Evolutionary conservation across 495 filamentous ascomycete species (phyloP), one percentile per base, ranked within the genome.

Genomic region (Daldinia concentrica): DNA sequence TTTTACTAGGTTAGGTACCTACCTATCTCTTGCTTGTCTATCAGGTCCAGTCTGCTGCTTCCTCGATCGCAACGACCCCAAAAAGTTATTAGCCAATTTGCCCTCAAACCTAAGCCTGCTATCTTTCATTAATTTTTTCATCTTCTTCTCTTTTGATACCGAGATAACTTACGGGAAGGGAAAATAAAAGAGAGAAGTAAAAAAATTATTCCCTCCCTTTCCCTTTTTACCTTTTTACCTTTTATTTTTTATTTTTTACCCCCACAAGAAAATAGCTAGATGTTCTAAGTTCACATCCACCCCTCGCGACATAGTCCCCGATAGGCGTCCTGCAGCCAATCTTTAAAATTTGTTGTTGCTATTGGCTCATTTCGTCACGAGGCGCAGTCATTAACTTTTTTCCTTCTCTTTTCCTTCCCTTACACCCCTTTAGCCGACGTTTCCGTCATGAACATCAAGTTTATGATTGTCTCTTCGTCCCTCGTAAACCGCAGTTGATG

Each of bases 41-140:
- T 68, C 60, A 61, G 63, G 27, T 36, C n/a, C 26, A 22, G 43
- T 61, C 50, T 72, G 41, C 29, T 68, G 50, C 57, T 65, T 50
- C 34, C 34, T 73, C 64, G 45, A 68, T 72, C 70, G 64, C 70
- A 61, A 72, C 70, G 64, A 64, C 70, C 71, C 63, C 43, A 65
- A 67, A 67, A 64, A 74, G 41, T 68, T 71, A 74, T 74, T 74
- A 74, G 72, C 72, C 72, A 74, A 74, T 74, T 74, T 74, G 68
- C 72, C 67, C 68, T 74, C 67, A 71, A 52, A 56, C 52, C 58
- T 22, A 48, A 71, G 62, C 30, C 30, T 61, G 52, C 68, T 71
- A 58, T 66, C 68, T 63, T 48, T 43, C 11, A 32, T 62, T 41
- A 26, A 34, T 51, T 62, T 71, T 54, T 43, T 60, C 54, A 58